Base-by-base conservation (phyloP, 306 rosid species). In the Begonia loranthoides region DNA sequence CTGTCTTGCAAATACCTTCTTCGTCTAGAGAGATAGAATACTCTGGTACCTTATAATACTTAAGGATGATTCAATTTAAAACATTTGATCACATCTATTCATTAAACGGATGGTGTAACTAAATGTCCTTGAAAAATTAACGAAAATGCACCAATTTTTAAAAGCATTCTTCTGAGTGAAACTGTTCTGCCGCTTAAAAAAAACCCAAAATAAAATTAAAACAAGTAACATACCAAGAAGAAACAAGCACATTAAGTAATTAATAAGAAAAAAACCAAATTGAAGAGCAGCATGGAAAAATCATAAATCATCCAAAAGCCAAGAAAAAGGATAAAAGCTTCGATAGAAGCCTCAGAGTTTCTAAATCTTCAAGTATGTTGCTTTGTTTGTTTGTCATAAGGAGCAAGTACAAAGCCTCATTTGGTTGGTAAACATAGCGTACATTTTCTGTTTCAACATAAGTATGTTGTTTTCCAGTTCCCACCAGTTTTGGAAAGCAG, bases 371-470 rank as follows among this genome's bases (percentile, higher is more conserved):
- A 58, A 90, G 72, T 57, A 90, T 86, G 70, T 90, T 86, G 79
- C 99, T 90, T 75, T 80, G 87, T 60, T 90, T 90, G 81, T 90
- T 90, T 24, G 99, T 90, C 11, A 90, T 94, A 36, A 90, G 88
- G 44, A 90, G 94, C 83, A 90, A 74, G 73, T 80, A 86, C 57
- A 90, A 51, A 56, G 83, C 78, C 75, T 90, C 99, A 24, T 86
- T 90, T 46, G 99, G 99, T 76, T 90, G 99, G 73, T 80, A 90
- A 70, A 90, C 94, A 63, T 90, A 90, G 57, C 96, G 99, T 52
- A 86, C 94, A 65, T 86, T 90, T 62, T 90, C 99, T 1, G 99
- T 86, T 79, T 90, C 99, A 36, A 90, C 76, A 63, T 82, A 86
- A 14, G 99, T 86, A 61, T 90, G 99, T 22, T 90, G 99, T 63